Conservation (phyloP, 2,329 filamentous ascomycete species). For the Ilyonectria sp. region DNA sequence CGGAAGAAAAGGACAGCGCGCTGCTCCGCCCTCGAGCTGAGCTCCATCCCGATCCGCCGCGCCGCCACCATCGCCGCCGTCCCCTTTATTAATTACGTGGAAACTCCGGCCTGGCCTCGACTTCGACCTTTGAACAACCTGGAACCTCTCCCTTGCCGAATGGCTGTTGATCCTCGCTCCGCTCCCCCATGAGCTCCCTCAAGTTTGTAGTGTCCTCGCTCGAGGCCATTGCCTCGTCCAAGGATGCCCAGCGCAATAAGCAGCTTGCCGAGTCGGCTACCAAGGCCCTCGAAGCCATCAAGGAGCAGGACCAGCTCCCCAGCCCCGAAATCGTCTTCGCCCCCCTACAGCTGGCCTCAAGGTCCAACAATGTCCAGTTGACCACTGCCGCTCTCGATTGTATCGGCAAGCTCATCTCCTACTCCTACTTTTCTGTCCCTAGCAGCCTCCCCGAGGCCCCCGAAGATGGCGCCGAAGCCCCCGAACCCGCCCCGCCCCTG, state of each 20-base stretch:
- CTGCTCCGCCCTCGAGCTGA: slow-evolving; percentile 28
- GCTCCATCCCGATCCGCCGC: slow-evolving; percentile 30
- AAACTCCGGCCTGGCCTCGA: slow-evolving; percentile 20
- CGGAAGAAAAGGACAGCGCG: slow-evolving; percentile 12
- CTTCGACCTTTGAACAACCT: slow-evolving; percentile 22
- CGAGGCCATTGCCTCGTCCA: slow-evolving; percentile 91
- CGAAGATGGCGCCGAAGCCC: slow-evolving; percentile 57
- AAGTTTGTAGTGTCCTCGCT: slow-evolving; percentile 96
- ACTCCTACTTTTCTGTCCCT: slow-evolving; percentile 93
- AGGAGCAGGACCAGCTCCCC: slow-evolving; percentile 85
- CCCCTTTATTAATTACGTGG: slow-evolving; percentile 32
- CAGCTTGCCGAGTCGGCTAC: slow-evolving; percentile 86
- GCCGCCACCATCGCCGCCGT: slow-evolving; percentile 24
- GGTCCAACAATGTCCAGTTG: slow-evolving; percentile 86
- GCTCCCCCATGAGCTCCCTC: slow-evolving; percentile 87
- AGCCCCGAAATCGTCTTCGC: slow-evolving; percentile 94
- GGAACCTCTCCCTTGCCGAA: slow-evolving; percentile 52
- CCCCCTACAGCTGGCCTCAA: slow-evolving; percentile 90
- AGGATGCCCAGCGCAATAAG: slow-evolving; percentile 90
- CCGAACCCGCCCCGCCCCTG: slow-evolving; percentile 72
- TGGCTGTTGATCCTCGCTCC: slow-evolving; percentile 59
- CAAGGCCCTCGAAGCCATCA: slow-evolving; percentile 87
- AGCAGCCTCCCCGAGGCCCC: slow-evolving; percentile 56
- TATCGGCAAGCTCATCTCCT: slow-evolving; percentile 98
- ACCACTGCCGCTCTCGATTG: slow-evolving; percentile 95